These are phyloP conservation scores for Euphrasia arctica DNA, from an alignment of 305 asterid species.

Conservation along the genomic window DNA sequence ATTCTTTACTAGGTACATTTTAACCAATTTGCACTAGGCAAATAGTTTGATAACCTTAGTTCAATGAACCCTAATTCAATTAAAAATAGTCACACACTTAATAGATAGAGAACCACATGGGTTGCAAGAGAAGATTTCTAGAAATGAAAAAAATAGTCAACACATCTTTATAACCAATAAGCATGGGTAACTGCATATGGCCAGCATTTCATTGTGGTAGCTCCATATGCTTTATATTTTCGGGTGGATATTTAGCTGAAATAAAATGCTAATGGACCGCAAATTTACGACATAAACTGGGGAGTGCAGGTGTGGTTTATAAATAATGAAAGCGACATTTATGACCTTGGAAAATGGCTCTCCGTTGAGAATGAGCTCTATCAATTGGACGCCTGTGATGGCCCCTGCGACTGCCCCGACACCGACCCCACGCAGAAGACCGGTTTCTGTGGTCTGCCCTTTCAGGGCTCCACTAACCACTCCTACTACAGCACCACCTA, in stretches of 20 bases:
- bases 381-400: conserved; percentile 72
- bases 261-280: conserved; percentile 14
- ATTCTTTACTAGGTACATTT: not conserved
- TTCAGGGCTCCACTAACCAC: conserved; percentile 74
- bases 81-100: not conserved
- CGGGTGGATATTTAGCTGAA: not conserved
- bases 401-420: conserved; percentile 94
- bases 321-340: conserved; percentile 29
- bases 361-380: conserved; percentile 77
- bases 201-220: conserved; percentile 13
- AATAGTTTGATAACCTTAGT: not conserved
- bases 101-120: not conserved
- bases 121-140: not conserved
- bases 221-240: conserved; percentile 2
- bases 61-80: not conserved
- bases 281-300: conserved; percentile 18
- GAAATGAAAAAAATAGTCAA: not conserved
- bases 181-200: not conserved
- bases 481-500: conserved; percentile 85
- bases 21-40: not conserved
- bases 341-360: conserved; percentile 88
- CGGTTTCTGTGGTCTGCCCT: conserved; percentile 94
- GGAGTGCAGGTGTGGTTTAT: conserved; percentile 27
- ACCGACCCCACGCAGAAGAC: conserved; percentile 77
- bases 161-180: not conserved